Percentiles rank a stretch among this genome's conserved stretches.
Conservation (phyloP, 768 basidiomycete genomes). For the Mycena haematopus region DNA sequence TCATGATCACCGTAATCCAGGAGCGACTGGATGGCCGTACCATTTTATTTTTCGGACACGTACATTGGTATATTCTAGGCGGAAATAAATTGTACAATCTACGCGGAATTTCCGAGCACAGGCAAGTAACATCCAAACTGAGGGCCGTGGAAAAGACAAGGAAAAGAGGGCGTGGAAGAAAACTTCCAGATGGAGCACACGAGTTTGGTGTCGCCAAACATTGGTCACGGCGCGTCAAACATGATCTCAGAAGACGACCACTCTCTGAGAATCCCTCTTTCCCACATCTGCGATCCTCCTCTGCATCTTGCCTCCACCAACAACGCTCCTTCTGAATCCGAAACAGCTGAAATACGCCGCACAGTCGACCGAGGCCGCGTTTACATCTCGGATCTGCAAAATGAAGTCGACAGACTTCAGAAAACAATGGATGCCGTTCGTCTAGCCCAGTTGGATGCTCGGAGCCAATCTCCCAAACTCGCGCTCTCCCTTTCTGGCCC, state of each 20-base stretch:
- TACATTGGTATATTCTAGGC: too few species aligned
- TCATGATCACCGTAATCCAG: too few species aligned
- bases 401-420: neutral
- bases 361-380: neutral
- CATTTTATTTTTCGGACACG: too few species aligned
- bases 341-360: neutral
- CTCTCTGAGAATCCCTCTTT: neutral
- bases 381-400: neutral
- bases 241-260: neutral
- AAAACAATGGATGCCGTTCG: neutral
- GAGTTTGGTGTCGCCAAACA: neutral
- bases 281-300: neutral
- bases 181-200: neutral
- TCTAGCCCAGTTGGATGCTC: neutral
- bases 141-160: too few species aligned
- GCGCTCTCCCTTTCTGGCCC: neutral
- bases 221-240: neutral
- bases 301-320: constrained; percentile 1
- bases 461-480: neutral
- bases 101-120: too few species aligned
- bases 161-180: too few species aligned
- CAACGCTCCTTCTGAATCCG: constrained; percentile 2
- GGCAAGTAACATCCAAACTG: too few species aligned
- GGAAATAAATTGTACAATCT: too few species aligned
- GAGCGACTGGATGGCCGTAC: too few species aligned